Conservation (phyloP, 257 asterid species). For the Nicotiana paniculata region DNA sequence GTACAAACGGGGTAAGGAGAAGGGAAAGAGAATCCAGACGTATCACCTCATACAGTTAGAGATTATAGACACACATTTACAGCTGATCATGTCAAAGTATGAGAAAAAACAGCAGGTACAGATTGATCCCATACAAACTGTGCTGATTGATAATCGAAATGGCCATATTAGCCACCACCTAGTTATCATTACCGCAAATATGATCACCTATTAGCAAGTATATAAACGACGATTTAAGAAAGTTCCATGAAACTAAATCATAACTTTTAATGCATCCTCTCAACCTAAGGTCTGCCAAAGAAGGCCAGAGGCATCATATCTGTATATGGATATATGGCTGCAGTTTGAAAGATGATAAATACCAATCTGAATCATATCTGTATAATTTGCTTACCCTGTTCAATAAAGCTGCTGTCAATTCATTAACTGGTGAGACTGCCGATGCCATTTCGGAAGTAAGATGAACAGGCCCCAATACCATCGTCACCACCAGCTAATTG, state of each 20-base stretch:
- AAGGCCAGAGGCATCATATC: background rate
- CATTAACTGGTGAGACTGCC: background rate
- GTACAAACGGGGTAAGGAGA: background rate
- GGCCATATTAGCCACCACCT: conserved; percentile 9
- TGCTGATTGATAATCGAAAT: background rate
- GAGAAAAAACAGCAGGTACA: background rate
- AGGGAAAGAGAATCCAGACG: background rate
- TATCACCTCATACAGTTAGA: background rate
- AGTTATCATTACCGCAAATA: background rate
- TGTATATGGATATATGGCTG: background rate
- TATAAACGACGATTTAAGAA: background rate
- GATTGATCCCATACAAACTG: background rate
- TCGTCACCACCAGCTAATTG: conserved; percentile 45
- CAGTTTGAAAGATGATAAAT: too few species aligned
- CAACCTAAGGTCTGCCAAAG: background rate
- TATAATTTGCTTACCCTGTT: conserved; percentile 44
- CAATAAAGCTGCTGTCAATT: too few species aligned
- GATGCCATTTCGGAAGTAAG: conserved; percentile 57
- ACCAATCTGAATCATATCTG: background rate
- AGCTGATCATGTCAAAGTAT: background rate
- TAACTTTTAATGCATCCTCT: background rate
- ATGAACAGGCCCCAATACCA: conserved; percentile 33
- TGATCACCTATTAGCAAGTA: conserved; percentile 22
- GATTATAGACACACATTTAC: conserved; percentile 1
- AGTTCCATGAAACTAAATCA: background rate